Conservation (phyloP, 805 yeast genomes). For the Nakazawaea ishiwadae region DNA sequence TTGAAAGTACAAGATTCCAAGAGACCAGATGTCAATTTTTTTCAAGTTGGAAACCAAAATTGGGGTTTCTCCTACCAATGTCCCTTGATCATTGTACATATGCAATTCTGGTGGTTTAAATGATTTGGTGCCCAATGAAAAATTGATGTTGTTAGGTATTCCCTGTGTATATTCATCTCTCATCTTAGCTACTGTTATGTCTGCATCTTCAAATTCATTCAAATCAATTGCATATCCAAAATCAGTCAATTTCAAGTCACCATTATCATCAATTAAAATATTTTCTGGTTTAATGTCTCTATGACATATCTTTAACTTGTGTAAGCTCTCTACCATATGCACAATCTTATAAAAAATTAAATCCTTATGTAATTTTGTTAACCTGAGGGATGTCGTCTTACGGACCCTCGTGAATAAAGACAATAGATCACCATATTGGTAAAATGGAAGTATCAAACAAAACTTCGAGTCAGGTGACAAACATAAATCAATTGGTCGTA, state of each 20-base stretch:
- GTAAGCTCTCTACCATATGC: constrained; percentile 40
- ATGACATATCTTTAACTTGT: constrained; percentile 38
- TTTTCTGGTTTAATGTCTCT: constrained; percentile 55
- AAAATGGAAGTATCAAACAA: constrained; percentile 38
- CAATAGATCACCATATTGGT: constrained; percentile 43
- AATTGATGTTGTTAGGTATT: constrained; percentile 17
- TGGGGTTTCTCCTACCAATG: constrained; percentile 1
- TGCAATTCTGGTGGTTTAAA: constrained; percentile 53
- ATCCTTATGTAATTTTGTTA: constrained; percentile 35
- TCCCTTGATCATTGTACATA: constrained; percentile 17
- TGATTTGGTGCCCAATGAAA: constrained; percentile 44
- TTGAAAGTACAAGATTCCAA: constrained; percentile 46
- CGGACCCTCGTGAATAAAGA: constrained; percentile 37
- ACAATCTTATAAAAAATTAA: constrained; percentile 49
- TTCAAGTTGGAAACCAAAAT: constrained; percentile 22
- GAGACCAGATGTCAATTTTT: constrained; percentile 45
- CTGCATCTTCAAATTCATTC: constrained; percentile 15
- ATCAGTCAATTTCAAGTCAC: constrained; percentile 42
- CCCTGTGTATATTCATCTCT: constrained; percentile 13
- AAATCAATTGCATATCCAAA: constrained; percentile 46
- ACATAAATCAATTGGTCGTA: constrained; percentile 11
- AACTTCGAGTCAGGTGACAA: constrained; percentile 13
- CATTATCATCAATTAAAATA: constrained; percentile 38
- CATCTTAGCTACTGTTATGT: neutral
- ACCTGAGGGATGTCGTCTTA: constrained; percentile 22